Base-by-base conservation (phyloP, 805 yeast genomes). In the Monosporozyma yasuniensis region DNA sequence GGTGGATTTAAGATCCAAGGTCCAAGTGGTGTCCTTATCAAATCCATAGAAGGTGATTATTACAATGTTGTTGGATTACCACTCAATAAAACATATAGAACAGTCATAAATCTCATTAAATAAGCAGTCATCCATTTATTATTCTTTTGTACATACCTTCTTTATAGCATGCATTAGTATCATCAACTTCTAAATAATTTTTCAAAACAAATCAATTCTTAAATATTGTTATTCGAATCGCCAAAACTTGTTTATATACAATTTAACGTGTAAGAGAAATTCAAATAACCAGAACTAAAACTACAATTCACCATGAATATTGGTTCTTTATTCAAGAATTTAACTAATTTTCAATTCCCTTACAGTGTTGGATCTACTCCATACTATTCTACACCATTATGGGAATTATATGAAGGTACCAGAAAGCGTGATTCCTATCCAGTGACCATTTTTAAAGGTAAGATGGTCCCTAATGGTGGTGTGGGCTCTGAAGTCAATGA, bases 1-100 rank as follows among this genome's bases (percentile, higher is more conserved):
- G 99, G 97, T 5, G 99, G 99, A 0, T 90, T 87, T 69, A 81
- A 81, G 57, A 81, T 84, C 52, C 98, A 91, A 66, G 86, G 83
- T 0, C 62, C 64, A 9, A 93, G 95, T 1, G 80, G 84, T 1
- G 60, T 82, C 35, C 67, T 91, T 54, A 78, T 93, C 55, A 66
- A 72, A 19, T 66, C 68, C 14, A 75, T 89, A 11, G 72, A 73
- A 1, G 99, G 99, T 0, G 98, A 91, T 63, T 87, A 78, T 61
- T 80, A 75, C 66, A 91, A 88, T 62, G 85, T 87, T 12, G 91
- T 91, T 3, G 99, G 99, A 0, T 69, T 91, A 50, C 98, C 99
- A 0, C 77, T 80, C 23, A 72, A 75, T 43, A 71, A 67, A 34
- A 80, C 91, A 0, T 77, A 23, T 18, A 41, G 19, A 23, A n/a